Evolutionary conservation across 805 yeast genomes (phyloP).

Genomic region (Lachancea fermentati): DNA sequence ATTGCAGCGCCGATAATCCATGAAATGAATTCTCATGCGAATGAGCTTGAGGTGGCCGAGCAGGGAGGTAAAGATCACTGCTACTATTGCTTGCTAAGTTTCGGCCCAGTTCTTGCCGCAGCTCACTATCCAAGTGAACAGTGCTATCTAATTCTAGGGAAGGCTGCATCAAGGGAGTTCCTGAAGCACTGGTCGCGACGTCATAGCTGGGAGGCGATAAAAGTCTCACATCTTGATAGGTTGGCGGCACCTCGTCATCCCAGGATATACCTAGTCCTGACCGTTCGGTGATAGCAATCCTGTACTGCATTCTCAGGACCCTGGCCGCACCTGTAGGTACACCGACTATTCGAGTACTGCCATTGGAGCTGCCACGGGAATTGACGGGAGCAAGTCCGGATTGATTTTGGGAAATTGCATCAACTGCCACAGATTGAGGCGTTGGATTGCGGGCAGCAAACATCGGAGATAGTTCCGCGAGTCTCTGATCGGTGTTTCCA

Average conservation of each 20-base stretch:
- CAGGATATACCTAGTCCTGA: constrained; percentile 95
- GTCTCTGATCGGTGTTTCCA: constrained; percentile 32
- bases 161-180: neutral
- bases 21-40: constrained; percentile 10
- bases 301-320: constrained; percentile 91
- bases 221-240: constrained; percentile 77
- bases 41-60: constrained; percentile 28
- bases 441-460: constrained; percentile 34
- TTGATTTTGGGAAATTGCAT: constrained; percentile 14
- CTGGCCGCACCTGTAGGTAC: constrained; percentile 94
- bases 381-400: constrained; percentile 10
- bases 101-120: neutral
- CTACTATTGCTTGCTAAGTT: neutral
- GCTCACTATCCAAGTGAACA: neutral
- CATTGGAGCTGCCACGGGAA: constrained; percentile 13
- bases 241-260: constrained; percentile 99
- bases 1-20: constrained; percentile 14
- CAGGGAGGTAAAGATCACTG: constrained; percentile 4
- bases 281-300: constrained; percentile 74
- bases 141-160: neutral
- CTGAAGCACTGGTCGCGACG: constrained; percentile 5
- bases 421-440: constrained; percentile 17
- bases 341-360: constrained; percentile 38
- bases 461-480: constrained; percentile 41
- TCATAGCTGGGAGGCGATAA: constrained; percentile 82